Evolutionary conservation across 1,284 basidiomycete species (phyloP).

Genomic region (Pseudozyma thailandica): DNA sequence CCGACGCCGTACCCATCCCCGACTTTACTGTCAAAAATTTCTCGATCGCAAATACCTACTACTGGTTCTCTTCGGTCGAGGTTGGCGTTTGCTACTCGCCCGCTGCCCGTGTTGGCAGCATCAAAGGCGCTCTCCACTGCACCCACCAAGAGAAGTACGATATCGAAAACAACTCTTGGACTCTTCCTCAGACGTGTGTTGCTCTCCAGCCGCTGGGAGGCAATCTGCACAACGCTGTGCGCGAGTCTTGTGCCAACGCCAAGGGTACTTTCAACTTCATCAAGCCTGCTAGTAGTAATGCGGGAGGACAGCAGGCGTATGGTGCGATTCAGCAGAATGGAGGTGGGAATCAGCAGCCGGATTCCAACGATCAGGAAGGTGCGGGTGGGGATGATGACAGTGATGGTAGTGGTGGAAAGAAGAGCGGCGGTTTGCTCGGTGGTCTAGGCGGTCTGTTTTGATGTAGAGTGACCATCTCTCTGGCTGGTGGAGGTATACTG

Average conservation of each 20-base stretch:
- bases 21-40: constrained; percentile 3
- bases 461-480: not conserved
- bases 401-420: constrained; percentile 4
- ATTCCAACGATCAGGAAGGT: constrained; percentile 5
- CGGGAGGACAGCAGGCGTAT: constrained; percentile 19
- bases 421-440: constrained; percentile 9
- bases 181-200: constrained; percentile 39
- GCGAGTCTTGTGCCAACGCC: constrained; percentile 24
- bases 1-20: not conserved
- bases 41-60: constrained; percentile 25
- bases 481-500: too few species aligned
- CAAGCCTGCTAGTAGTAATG: constrained; percentile 21
- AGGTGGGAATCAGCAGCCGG: not conserved
- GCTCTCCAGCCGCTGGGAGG: constrained; percentile 33
- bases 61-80: constrained; percentile 48
- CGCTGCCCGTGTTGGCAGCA: constrained; percentile 21
- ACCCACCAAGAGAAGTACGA: constrained; percentile 38
- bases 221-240: constrained; percentile 18
- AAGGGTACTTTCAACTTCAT: constrained; percentile 34
- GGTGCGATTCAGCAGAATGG: constrained; percentile 11
- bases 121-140: constrained; percentile 33
- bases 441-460: constrained; percentile 11
- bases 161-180: constrained; percentile 36
- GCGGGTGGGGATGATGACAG: not conserved
- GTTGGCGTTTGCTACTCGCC: constrained; percentile 42